These are phyloP conservation scores for Neoscytalidium dimidiatum DNA, from an alignment of 2,329 filamentous ascomycete genomes.

Conservation along the genomic window DNA sequence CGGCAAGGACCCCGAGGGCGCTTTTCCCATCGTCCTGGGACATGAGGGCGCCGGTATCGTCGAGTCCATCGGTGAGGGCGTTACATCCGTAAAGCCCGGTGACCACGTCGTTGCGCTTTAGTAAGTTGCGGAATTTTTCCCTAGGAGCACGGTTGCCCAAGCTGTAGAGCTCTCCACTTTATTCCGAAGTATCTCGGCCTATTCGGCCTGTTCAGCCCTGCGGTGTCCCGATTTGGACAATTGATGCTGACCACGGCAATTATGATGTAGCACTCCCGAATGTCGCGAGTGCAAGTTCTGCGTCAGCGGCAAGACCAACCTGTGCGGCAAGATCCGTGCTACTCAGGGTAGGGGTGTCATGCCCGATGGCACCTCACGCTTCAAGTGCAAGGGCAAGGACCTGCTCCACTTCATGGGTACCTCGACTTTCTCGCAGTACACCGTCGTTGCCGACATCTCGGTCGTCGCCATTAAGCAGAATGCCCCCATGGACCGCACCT, in stretches of 20 bases:
- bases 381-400: constrained; percentile 92
- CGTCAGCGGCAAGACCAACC: constrained; percentile 98
- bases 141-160: not conserved
- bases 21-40: constrained; percentile 46
- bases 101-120: constrained; percentile 70
- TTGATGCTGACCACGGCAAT: not conserved
- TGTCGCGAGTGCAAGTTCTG: constrained; percentile 99
- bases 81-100: constrained; percentile 90
- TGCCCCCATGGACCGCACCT: constrained; percentile 94
- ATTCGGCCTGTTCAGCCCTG: not conserved
- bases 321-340: constrained; percentile 97
- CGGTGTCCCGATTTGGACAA: not conserved
- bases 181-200: not conserved
- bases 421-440: constrained; percentile 98
- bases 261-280: constrained; percentile 79
- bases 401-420: constrained; percentile 99
- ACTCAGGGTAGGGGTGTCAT: constrained; percentile 96
- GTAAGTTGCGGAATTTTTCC: constrained; percentile 29
- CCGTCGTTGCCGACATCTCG: constrained; percentile 96
- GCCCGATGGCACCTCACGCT: constrained; percentile 94
- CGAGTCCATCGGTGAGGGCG: constrained; percentile 76
- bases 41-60: constrained; percentile 47
- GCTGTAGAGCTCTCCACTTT: not conserved
- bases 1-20: constrained; percentile 90
- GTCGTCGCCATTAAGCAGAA: constrained; percentile 90